A percentile compares a stretch with the other conserved stretches of the same genome.
Conservation (phyloP, 768 basidiomycete genomes). For the Amanita molliuscula region DNA sequence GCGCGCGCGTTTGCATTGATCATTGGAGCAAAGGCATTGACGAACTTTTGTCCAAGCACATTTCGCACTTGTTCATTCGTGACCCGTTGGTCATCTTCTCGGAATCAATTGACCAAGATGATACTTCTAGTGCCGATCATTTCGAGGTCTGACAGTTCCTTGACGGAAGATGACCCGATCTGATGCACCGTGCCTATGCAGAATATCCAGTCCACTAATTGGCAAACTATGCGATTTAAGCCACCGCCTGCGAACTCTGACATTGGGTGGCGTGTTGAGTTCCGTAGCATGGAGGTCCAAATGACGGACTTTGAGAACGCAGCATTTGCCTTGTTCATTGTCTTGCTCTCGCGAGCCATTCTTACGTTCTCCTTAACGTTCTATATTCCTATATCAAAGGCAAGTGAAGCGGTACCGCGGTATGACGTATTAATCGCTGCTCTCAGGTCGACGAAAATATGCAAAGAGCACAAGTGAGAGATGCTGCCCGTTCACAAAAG, state of each 20-base stretch:
- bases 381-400: slow-evolving; percentile 96
- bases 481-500: slow-evolving; percentile 61
- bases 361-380: slow-evolving; percentile 87
- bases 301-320: slow-evolving; percentile 99
- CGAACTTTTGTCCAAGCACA: slow-evolving; percentile 77
- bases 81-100: slow-evolving; percentile 94
- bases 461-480: slow-evolving; percentile 76
- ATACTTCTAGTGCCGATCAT: slow-evolving; percentile 80
- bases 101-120: slow-evolving; percentile 90
- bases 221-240: slow-evolving; percentile 98
- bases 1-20: background rate
- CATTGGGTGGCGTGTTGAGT: slow-evolving; percentile 98
- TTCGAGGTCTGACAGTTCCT: slow-evolving; percentile 60
- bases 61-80: slow-evolving; percentile 94
- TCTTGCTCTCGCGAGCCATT: slow-evolving; percentile 89
- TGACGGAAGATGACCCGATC: background rate
- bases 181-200: slow-evolving; percentile 19
- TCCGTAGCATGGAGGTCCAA: slow-evolving; percentile 98
- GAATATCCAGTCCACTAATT: slow-evolving; percentile 99
- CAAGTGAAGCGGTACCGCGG: slow-evolving; percentile 14
- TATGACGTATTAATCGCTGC: background rate
- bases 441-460: slow-evolving; percentile 96
- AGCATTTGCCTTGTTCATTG: slow-evolving; percentile 90
- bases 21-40: slow-evolving; percentile 56
- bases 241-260: slow-evolving; percentile 88